Percentiles rank a stretch among this genome's conserved stretches.
Conservation (phyloP, 768 basidiomycete genomes). For the Tulasnella sp. region DNA sequence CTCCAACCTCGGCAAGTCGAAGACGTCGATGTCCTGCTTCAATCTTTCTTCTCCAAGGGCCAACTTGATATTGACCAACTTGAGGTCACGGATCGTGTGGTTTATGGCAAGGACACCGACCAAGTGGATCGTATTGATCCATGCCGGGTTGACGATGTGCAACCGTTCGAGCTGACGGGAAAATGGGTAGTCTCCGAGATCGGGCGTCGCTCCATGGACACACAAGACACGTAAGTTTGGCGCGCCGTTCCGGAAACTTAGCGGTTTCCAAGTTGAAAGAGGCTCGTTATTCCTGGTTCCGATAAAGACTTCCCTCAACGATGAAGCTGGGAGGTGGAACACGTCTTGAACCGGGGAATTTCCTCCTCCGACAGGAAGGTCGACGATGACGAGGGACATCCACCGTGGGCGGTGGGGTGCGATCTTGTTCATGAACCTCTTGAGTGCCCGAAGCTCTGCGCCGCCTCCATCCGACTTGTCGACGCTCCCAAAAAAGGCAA, state of each 20-base stretch:
- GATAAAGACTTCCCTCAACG: not conserved
- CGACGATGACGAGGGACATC: not conserved
- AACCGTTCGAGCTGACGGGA: not conserved
- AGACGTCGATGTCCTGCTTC: not conserved
- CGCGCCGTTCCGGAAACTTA: not conserved
- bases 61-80: not conserved
- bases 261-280: not conserved
- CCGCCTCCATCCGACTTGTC: not conserved
- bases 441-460: not conserved
- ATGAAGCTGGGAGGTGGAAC: not conserved
- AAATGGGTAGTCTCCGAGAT: not conserved
- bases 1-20: not conserved
- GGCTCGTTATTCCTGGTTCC: not conserved
- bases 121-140: not conserved
- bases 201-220: not conserved
- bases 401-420: not conserved
- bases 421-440: not conserved
- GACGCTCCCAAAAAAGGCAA: not conserved
- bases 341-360: not conserved
- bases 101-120: not conserved
- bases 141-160: not conserved
- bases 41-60: not conserved
- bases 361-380: not conserved
- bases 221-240: not conserved
- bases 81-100: not conserved